phyloP scores from a whole-genome alignment of 1,139 yeast species.

The Suhomyces chickasaworum region DNA sequence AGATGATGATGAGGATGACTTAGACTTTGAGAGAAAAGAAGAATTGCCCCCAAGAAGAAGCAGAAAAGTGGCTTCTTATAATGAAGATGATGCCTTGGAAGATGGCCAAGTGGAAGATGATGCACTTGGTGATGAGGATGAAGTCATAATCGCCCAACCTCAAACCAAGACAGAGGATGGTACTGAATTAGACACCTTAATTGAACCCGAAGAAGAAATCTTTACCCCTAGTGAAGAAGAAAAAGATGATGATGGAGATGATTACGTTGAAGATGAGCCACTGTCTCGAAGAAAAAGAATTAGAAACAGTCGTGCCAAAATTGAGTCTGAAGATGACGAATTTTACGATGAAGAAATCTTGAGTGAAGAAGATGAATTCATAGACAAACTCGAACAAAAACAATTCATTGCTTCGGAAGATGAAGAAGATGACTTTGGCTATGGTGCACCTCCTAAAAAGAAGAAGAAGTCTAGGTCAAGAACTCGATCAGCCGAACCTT shows the following conservation, averaged over 20 bases:
- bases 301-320: conserved; percentile 8
- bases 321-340: conserved; percentile 19
- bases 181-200: conserved; percentile 8
- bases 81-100: conserved; percentile 22
- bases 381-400: conserved; percentile 33
- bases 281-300: conserved; percentile 12
- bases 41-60: conserved; percentile 16
- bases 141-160: conserved; percentile 1
- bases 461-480: conserved; percentile 29
- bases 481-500: conserved; percentile 29
- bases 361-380: conserved; percentile 27
- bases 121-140: conserved; percentile 17
- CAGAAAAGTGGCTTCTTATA: conserved; percentile 12
- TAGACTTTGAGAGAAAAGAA: conserved; percentile 18
- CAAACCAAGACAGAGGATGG: conserved; percentile 4
- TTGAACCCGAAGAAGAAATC: conserved; percentile 30
- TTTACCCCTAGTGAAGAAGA: conserved; percentile 17
- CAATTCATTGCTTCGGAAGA: conserved; percentile 44
- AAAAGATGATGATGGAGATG: conserved; percentile 17
- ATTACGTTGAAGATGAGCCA: conserved; percentile 16
- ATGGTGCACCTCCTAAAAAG: conserved; percentile 24
- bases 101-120: conserved; percentile 38
- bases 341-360: conserved; percentile 18
- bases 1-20: conserved; percentile 24
- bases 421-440: conserved; percentile 34